Evolutionary conservation across 805 yeast species (phyloP).

Genomic region (Crinitomyces ghanaensis): DNA sequence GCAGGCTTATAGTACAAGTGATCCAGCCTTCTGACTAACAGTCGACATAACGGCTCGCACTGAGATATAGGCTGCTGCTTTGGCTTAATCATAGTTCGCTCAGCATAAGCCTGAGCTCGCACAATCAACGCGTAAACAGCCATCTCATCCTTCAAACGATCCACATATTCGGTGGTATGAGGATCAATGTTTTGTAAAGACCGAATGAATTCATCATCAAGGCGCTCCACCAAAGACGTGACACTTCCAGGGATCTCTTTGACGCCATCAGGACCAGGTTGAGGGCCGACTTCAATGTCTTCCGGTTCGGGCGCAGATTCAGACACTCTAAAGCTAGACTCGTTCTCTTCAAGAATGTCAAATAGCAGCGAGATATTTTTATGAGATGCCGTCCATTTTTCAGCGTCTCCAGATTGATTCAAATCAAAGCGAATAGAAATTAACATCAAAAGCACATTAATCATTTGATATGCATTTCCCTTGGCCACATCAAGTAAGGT

Average conservation of each 20-base stretch:
- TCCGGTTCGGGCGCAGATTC: conserved; percentile 79
- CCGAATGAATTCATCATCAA: conserved; percentile 87
- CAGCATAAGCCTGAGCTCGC: conserved; percentile 79
- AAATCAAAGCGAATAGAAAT: conserved; percentile 84
- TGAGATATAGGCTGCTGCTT: conserved; percentile 29
- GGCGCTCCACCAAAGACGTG: conserved; percentile 77
- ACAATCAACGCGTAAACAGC: conserved; percentile 63
- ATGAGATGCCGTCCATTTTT: conserved; percentile 66
- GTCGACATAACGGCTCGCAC: conserved; percentile 43
- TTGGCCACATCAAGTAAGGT: conserved; percentile 38
- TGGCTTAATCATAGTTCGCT: conserved; percentile 36
- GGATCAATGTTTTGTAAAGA: conserved; percentile 87
- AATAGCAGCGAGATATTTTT: conserved; percentile 53
- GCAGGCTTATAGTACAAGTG: conserved; percentile 88
- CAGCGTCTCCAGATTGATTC: conserved; percentile 47
- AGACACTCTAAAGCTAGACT: conserved; percentile 48
- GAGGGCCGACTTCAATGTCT: conserved; percentile 53
- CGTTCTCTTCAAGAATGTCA: conserved; percentile 53
- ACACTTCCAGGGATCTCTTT: conserved; percentile 73
- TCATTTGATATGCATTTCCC: conserved; percentile 55
- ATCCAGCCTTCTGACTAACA: conserved; percentile 74
- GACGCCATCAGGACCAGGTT: conserved; percentile 52
- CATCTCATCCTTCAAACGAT: conserved; percentile 80
- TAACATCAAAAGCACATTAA: conserved; percentile 66
- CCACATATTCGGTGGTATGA: conserved; percentile 86